phyloP scores from a whole-genome alignment of 2,329 filamentous ascomycete genomes.

The Aspergillus arachidicola region DNA sequence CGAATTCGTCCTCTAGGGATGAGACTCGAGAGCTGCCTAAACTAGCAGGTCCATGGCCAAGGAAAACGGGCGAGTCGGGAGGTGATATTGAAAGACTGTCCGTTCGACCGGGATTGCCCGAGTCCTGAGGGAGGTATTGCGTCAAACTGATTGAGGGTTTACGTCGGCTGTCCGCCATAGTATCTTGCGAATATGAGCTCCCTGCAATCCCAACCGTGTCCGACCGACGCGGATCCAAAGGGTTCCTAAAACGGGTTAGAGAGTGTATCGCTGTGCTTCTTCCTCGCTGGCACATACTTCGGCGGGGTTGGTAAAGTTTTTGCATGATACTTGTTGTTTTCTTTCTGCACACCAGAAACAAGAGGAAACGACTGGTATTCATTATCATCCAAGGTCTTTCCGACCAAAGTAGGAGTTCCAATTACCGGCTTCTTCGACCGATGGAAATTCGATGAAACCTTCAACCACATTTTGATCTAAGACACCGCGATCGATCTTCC shows the following conservation, averaged over 20 bases:
- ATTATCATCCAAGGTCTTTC: slow-evolving; percentile 50
- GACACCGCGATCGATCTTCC: neutral
- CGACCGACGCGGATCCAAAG: slow-evolving; percentile 20
- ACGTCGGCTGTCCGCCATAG: slow-evolving; percentile 31
- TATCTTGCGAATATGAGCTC: slow-evolving; percentile 60
- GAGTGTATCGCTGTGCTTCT: slow-evolving; percentile 3
- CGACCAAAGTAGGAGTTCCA: slow-evolving; percentile 48
- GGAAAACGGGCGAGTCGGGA: slow-evolving; percentile 44
- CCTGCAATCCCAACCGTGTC: slow-evolving; percentile 43
- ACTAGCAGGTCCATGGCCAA: slow-evolving; percentile 25
- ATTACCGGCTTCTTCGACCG: slow-evolving; percentile 49
- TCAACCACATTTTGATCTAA: slow-evolving; percentile 56
- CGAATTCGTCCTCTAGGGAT: slow-evolving; percentile 39
- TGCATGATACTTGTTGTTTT: slow-evolving; percentile 27
- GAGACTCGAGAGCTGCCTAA: slow-evolving; percentile 41
- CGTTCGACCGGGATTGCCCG: neutral
- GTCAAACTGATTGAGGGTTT: slow-evolving; percentile 22
- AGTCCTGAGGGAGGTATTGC: slow-evolving; percentile 12
- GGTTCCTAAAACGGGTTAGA: slow-evolving; percentile 21
- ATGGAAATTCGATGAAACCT: slow-evolving; percentile 42
- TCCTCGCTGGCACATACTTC: slow-evolving; percentile 33
- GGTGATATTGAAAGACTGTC: slow-evolving; percentile 50
- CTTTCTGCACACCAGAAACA: slow-evolving; percentile 30
- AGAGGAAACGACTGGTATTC: slow-evolving; percentile 44
- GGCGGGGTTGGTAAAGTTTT: slow-evolving; percentile 42